These are phyloP conservation scores for Lachnellula hyalina DNA, from an alignment of 2,329 filamentous ascomycete genomes.

Conservation along the genomic window DNA sequence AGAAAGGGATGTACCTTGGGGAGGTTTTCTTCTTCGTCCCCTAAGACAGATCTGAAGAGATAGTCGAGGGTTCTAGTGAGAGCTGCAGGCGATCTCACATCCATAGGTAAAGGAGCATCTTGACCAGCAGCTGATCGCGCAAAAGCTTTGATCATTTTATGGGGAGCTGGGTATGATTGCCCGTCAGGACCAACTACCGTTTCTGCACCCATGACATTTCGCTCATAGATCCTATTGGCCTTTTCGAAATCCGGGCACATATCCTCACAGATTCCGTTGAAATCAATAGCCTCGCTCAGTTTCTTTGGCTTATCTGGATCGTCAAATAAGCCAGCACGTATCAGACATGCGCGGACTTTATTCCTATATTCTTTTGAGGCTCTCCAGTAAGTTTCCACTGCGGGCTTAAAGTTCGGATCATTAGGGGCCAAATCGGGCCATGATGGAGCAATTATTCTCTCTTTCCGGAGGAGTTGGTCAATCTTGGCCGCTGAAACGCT, in stretches of 20 bases:
- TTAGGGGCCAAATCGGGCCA: slow-evolving; percentile 14
- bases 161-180: slow-evolving; percentile 42
- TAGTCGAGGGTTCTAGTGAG: slow-evolving; percentile 59
- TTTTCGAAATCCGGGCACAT: slow-evolving; percentile 67
- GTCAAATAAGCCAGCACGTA: slow-evolving; percentile 56
- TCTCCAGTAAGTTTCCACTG: slow-evolving; percentile 49
- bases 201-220: slow-evolving; percentile 52
- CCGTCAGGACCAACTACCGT: slow-evolving; percentile 39
- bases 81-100: slow-evolving; percentile 56
- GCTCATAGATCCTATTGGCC: slow-evolving; percentile 56
- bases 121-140: slow-evolving; percentile 64
- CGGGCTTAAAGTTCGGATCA: slow-evolving; percentile 11
- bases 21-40: slow-evolving; percentile 46
- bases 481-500: slow-evolving; percentile 42
- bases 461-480: slow-evolving; percentile 46
- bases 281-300: slow-evolving; percentile 58
- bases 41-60: slow-evolving; percentile 54
- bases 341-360: slow-evolving; percentile 51
- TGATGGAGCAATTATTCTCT: slow-evolving; percentile 32
- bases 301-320: slow-evolving; percentile 59
- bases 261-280: slow-evolving; percentile 63
- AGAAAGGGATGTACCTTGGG: slow-evolving; percentile 56
- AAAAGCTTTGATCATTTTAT: slow-evolving; percentile 61
- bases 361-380: slow-evolving; percentile 52
- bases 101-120: slow-evolving; percentile 62